These are phyloP conservation scores for Trametes versicolor DNA, from an alignment of 1,284 basidiomycete species.

Conservation along the genomic window DNA sequence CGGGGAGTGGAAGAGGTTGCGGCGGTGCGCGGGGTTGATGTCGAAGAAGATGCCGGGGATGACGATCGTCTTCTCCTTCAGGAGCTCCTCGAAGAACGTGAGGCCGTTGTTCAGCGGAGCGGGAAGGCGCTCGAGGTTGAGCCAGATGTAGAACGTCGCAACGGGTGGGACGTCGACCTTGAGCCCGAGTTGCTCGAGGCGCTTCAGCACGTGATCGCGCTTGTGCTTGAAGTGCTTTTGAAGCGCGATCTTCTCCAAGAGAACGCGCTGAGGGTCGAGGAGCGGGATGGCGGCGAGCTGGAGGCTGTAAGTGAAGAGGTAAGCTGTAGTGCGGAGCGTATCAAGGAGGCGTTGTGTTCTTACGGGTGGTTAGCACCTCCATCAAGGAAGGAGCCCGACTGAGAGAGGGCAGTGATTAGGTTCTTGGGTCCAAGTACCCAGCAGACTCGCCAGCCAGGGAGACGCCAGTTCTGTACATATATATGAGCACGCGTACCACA, in stretches of 20 bases:
- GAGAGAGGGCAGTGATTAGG: conserved; percentile 85
- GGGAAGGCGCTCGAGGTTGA: conserved; percentile 83
- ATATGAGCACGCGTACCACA: conserved; percentile 6
- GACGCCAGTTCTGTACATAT: conserved; percentile 81
- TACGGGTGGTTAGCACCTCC: conserved; percentile 91
- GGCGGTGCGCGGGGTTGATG: conserved; percentile 84
- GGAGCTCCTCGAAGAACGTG: conserved; percentile 94
- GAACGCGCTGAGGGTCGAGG: conserved; percentile 75
- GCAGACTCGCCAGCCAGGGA: conserved; percentile 93
- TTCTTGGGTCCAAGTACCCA: conserved; percentile 98
- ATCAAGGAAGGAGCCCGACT: conserved; percentile 90
- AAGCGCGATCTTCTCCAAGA: conserved; percentile 81
- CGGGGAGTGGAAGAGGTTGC: conserved; percentile 90
- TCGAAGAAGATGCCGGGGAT: conserved; percentile 95
- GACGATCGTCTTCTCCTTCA: conserved; percentile 91
- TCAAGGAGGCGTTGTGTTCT: too few species aligned
- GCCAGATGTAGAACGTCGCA: conserved; percentile 93
- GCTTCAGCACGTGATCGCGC: conserved; percentile 87
- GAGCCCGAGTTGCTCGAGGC: conserved; percentile 83
- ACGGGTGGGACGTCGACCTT: conserved; percentile 79
- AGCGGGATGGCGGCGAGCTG: conserved; percentile 89
- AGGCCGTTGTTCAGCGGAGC: conserved; percentile 89
- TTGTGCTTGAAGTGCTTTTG: conserved; percentile 93
- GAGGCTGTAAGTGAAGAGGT: conserved; percentile 56
- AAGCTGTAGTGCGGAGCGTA: neutral